phyloP scores from a whole-genome alignment of 2,329 filamentous ascomycete species.

The Hypoxylon sp. region DNA sequence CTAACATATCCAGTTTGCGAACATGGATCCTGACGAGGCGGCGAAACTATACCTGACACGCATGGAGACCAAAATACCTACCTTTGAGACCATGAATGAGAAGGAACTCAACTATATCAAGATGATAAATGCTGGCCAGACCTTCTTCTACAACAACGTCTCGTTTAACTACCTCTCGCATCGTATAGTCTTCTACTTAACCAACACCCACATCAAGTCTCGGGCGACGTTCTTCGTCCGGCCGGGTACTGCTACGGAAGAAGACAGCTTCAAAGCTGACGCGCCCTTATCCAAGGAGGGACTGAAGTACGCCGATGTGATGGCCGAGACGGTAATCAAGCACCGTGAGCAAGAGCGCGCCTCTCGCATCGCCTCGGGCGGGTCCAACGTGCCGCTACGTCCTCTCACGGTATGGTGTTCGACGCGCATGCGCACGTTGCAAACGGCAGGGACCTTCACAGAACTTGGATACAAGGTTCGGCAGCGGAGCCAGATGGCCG shows the following conservation, averaged over 20 bases:
- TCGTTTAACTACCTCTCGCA: constrained; percentile 97
- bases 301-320: constrained; percentile 79
- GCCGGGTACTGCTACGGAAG: constrained; percentile 84
- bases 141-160: constrained; percentile 95
- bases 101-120: constrained; percentile 96
- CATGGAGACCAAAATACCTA: constrained; percentile 90
- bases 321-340: constrained; percentile 82
- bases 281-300: constrained; percentile 84
- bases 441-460: constrained; percentile 85
- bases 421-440: constrained; percentile 85
- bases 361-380: constrained; percentile 72
- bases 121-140: constrained; percentile 97
- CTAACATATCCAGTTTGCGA: constrained; percentile 70
- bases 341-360: constrained; percentile 85
- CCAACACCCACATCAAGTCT: constrained; percentile 96
- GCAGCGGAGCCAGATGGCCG: constrained; percentile 94
- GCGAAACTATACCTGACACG: constrained; percentile 89
- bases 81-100: constrained; percentile 97
- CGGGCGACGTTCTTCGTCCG: constrained; percentile 92
- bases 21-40: constrained; percentile 91
- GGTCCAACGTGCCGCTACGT: constrained; percentile 72
- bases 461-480: constrained; percentile 83
- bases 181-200: constrained; percentile 96
- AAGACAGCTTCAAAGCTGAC: constrained; percentile 92
- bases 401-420: constrained; percentile 95